These are phyloP conservation scores for Metschnikowia shivogae DNA, from an alignment of 805 yeast genomes.

Conservation along the genomic window DNA sequence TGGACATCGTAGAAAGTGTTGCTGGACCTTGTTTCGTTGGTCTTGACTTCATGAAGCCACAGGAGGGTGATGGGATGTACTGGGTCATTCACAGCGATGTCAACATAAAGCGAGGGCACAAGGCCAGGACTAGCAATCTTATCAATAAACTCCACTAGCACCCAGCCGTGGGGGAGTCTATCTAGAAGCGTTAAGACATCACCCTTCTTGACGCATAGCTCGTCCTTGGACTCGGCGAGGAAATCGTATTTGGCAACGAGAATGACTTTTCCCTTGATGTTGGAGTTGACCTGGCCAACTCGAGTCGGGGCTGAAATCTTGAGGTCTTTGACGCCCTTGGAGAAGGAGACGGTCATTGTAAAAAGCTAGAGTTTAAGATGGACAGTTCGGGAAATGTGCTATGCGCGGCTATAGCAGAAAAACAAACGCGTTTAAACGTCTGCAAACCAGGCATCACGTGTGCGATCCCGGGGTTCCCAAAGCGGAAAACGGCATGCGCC, in stretches of 20 bases:
- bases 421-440: constrained; percentile 1
- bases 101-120: constrained; percentile 49
- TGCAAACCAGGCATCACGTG: constrained; percentile 2
- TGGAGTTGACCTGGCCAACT: constrained; percentile 11
- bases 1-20: constrained; percentile 25
- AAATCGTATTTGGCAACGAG: constrained; percentile 46
- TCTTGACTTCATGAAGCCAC: constrained; percentile 29
- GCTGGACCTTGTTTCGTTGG: constrained; percentile 1
- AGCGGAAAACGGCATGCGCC: not conserved
- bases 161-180: constrained; percentile 50
- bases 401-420: constrained; percentile 4
- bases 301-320: constrained; percentile 20
- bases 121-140: constrained; percentile 44
- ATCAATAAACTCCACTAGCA: constrained; percentile 52
- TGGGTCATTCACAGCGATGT: constrained; percentile 41
- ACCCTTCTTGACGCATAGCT: constrained; percentile 45
- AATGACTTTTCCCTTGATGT: constrained; percentile 31
- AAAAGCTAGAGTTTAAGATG: not conserved
- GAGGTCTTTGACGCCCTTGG: constrained; percentile 17
- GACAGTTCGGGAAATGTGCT: not conserved
- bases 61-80: constrained; percentile 33
- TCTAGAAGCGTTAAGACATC: constrained; percentile 50
- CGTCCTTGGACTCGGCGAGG: constrained; percentile 40
- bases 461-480: not conserved
- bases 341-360: constrained; percentile 12